Evolutionary conservation across 495 filamentous ascomycete species (phyloP).

Genomic region (Talaromyces liani): DNA sequence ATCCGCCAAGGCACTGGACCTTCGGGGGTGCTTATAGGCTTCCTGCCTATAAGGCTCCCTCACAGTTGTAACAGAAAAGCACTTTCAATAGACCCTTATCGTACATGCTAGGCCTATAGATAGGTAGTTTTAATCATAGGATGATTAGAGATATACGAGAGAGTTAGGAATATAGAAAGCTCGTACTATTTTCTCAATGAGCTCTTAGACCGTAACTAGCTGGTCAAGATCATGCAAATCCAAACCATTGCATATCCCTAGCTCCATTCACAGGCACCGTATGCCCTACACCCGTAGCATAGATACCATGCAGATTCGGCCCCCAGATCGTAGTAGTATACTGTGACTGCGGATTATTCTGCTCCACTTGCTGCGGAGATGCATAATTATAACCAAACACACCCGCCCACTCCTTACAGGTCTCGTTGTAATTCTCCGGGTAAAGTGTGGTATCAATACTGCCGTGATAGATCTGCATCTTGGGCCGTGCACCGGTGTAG

Average conservation of each 20-base stretch:
- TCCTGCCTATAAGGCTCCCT: too few relatives aligned
- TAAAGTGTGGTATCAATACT: constrained; percentile 39
- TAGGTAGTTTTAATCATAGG: too few relatives aligned
- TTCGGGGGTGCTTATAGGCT: too few relatives aligned
- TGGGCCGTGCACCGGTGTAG: constrained; percentile 43
- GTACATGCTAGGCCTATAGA: too few relatives aligned
- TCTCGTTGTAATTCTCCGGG: constrained; percentile 39
- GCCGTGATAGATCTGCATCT: constrained; percentile 49
- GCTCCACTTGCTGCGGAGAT: constrained; percentile 20
- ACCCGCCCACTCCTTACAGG: constrained; percentile 49
- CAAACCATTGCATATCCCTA: constrained; percentile 4
- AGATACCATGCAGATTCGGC: constrained; percentile 35
- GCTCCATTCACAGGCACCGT: constrained; percentile 21
- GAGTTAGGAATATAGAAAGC: too few relatives aligned
- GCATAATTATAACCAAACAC: constrained; percentile 30
- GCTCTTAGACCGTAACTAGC: too few relatives aligned
- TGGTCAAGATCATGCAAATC: not conserved
- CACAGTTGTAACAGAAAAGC: too few relatives aligned
- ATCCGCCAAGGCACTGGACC: too few relatives aligned
- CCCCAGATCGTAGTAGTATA: constrained; percentile 44
- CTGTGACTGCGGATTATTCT: constrained; percentile 31
- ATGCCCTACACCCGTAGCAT: constrained; percentile 41
- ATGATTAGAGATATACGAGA: too few relatives aligned
- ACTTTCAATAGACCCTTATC: too few relatives aligned
- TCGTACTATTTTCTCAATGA: too few relatives aligned